A percentile compares a stretch with the other conserved stretches of the same genome.
phyloP scores from a whole-genome alignment of 352 stramenopile genomes.

The Phytophthora sojae region DNA sequence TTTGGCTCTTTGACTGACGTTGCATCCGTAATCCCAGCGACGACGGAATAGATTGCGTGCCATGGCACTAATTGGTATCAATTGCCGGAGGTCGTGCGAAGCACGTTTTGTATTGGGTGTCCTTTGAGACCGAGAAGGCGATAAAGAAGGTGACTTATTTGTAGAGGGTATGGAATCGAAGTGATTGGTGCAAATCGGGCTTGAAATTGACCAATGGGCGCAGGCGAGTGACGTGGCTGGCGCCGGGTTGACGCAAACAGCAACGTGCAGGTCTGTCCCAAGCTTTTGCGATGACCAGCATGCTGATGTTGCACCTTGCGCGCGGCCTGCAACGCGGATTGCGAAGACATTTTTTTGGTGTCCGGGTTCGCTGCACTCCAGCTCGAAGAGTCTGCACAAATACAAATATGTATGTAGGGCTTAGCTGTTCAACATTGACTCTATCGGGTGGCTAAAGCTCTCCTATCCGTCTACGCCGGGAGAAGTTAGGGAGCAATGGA shows the following conservation, averaged over 20 bases:
- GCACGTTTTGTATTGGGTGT: neutral
- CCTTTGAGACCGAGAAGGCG: neutral
- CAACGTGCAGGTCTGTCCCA: conserved; percentile 17
- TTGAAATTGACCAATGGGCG: conserved; percentile 14
- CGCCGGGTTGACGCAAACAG: conserved; percentile 34
- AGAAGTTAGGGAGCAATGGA: no score
- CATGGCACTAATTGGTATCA: neutral
- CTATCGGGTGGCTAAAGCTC: conserved; percentile 21
- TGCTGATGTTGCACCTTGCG: neutral
- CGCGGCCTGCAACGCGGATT: neutral
- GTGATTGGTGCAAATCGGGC: neutral
- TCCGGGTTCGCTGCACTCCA: neutral
- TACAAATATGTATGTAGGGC: conserved; percentile 6
- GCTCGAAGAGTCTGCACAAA: neutral
- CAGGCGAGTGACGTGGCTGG: conserved; percentile 24
- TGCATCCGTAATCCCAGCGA: conserved; percentile 24
- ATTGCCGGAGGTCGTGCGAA: neutral
- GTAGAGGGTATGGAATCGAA: conserved; percentile 1
- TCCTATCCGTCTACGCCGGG: conserved; percentile 2
- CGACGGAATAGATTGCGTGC: conserved; percentile 14
- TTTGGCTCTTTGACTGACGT: conserved; percentile 2
- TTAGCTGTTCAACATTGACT: neutral
- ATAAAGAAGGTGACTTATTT: neutral
- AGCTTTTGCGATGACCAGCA: conserved; percentile 6
- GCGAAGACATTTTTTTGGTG: neutral